Evolutionary conservation across 805 yeast species (phyloP), one percentile per base, ranked within the genome.

Genomic region (Myxozyma udenii): DNA sequence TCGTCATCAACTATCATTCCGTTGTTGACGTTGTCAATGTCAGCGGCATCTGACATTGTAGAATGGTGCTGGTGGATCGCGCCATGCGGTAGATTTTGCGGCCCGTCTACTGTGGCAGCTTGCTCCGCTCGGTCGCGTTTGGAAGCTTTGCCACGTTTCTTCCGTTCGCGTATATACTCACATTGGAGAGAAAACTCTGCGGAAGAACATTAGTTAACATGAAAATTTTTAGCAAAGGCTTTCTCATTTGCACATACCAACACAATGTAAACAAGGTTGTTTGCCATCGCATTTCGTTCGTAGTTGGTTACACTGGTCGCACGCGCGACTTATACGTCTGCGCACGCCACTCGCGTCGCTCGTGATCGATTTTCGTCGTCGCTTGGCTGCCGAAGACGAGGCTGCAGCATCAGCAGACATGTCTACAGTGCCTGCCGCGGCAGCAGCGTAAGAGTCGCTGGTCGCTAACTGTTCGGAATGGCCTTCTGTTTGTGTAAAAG

Each of bases 281-380:
- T 63, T 66, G 2, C 80, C 80, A 49, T 76, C 75, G 61, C 80
- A 76, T 53, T 74, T 75, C 1, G 78, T 73, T 50, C 79, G 65
- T 41, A 71, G 71, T 41, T 68, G 69, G 56, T 75, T 75, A 61
- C 80, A 76, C 7, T 68, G 62, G 55, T 76, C 80, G 61, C 80
- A 76, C 0, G 79, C 79, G 44, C 76, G 33, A 21, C 44, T 49
- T 21, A 53, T 46, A 28, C 57, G 35, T 23, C 41, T 26, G 16
- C 57, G 47, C 18, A 32, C 44, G 26, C 33, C 33, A 28, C 12
- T 38, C 2, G 39, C 50, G 14, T 46, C 50, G 18, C 37, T 30
- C 1, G 49, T 14, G 38, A 21, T 28, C 11, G 49, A 26, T 25
- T 37, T 38, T 9, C 35, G 43, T 14, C 43, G 37, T 16, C 49